phyloP scores from a whole-genome alignment of 2,329 filamentous ascomycete genomes.

The Onygenales sp. region DNA sequence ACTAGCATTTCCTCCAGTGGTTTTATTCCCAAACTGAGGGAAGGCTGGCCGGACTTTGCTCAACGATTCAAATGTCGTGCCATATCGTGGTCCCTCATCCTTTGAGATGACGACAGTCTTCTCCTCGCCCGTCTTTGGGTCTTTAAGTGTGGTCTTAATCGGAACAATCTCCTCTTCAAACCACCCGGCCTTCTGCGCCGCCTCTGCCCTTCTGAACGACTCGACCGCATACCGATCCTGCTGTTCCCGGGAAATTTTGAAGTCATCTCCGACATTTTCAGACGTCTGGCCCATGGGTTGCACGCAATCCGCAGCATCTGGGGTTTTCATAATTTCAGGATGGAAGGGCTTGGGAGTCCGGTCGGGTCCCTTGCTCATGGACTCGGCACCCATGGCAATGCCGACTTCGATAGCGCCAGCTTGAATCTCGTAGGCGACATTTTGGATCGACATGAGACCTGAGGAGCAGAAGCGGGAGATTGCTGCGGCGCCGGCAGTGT shows the following conservation, averaged over 20 bases:
- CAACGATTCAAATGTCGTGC: constrained; percentile 76
- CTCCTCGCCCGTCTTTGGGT: constrained; percentile 65
- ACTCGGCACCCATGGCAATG: constrained; percentile 78
- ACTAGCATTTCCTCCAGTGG: constrained; percentile 86
- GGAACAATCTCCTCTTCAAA: constrained; percentile 93
- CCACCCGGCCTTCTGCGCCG: constrained; percentile 79
- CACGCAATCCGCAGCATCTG: constrained; percentile 77
- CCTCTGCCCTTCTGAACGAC: constrained; percentile 79
- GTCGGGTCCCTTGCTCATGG: constrained; percentile 70
- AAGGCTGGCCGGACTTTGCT: constrained; percentile 84
- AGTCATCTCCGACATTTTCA: constrained; percentile 90
- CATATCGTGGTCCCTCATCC: constrained; percentile 85
- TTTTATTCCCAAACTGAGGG: constrained; percentile 75
- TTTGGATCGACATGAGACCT: constrained; percentile 87
- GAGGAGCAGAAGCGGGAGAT: constrained; percentile 97
- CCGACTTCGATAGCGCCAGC: constrained; percentile 76
- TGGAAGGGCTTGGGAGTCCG: constrained; percentile 59
- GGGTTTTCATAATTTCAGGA: constrained; percentile 62
- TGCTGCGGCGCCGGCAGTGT: constrained; percentile 70
- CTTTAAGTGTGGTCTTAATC: constrained; percentile 72
- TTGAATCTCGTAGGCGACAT: constrained; percentile 82
- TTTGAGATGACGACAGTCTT: constrained; percentile 69
- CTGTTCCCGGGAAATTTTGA: constrained; percentile 66
- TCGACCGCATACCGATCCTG: constrained; percentile 84
- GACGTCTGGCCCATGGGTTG: constrained; percentile 97